A percentile compares a stretch with the other conserved stretches of the same genome.
Conservation (phyloP, 768 basidiomycete genomes). For the Tephrocybe sp. region DNA sequence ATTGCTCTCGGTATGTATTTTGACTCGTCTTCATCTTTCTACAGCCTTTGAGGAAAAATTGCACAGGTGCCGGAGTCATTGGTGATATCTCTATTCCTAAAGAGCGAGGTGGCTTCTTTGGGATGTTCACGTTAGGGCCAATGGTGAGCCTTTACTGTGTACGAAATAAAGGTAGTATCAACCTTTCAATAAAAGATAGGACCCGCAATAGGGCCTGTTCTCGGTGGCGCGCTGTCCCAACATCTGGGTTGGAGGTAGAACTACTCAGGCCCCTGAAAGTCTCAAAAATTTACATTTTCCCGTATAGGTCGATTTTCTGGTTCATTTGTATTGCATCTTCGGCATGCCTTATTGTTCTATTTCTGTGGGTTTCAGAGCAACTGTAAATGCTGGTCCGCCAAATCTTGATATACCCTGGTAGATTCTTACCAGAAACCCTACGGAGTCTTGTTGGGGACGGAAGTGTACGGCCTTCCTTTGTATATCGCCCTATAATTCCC, state of each 20-base stretch:
- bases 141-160: constrained; percentile 36
- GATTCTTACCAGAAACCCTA: constrained; percentile 54
- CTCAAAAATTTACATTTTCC: no score
- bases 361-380: constrained; percentile 40
- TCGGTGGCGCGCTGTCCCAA: constrained; percentile 58
- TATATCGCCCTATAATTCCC: constrained; percentile 57
- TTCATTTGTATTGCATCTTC: constrained; percentile 53
- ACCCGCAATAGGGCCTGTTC: constrained; percentile 59
- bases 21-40: neutral
- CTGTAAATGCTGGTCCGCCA: constrained; percentile 22
- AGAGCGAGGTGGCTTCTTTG: constrained; percentile 76
- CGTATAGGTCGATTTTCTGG: constrained; percentile 60
- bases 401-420: constrained; percentile 29
- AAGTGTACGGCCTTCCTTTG: constrained; percentile 42
- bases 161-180: no score
- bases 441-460: constrained; percentile 56
- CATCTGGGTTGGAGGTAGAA: constrained; percentile 62
- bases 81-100: constrained; percentile 72
- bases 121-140: constrained; percentile 65
- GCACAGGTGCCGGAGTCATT: constrained; percentile 69
- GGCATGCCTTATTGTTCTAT: constrained; percentile 43
- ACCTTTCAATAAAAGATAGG: no score
- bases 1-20: constrained; percentile 59
- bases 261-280: neutral
- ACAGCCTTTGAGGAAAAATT: neutral